Conservation (phyloP, 345 rosid species). For the Camelina neglecta region DNA sequence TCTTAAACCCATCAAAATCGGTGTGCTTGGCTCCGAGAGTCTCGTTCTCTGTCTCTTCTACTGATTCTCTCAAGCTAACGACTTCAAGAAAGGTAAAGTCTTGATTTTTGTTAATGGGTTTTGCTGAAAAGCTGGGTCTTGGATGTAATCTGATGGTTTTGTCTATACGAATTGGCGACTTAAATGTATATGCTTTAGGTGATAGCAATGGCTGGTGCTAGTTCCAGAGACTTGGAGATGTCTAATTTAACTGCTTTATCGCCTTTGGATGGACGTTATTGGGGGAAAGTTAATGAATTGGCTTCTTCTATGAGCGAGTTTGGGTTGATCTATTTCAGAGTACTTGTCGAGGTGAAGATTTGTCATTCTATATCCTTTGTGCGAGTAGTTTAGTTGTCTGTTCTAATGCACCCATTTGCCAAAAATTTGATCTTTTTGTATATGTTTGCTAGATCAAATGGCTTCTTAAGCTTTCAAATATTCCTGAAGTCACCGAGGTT, state of each 20-base stretch:
- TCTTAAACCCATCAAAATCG: conserved; percentile 37
- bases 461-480: conserved; percentile 84
- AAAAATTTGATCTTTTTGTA: neutral
- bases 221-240: conserved; percentile 57
- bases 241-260: conserved; percentile 84
- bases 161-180: conserved; percentile 10
- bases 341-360: conserved; percentile 69
- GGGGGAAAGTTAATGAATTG: conserved; percentile 84
- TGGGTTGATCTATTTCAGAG: conserved; percentile 78
- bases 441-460: conserved; percentile 64
- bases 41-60: conserved; percentile 35
- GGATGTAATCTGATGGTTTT: conserved; percentile 5
- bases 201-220: conserved; percentile 49
- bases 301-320: conserved; percentile 89
- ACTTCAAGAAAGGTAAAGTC: conserved; percentile 45
- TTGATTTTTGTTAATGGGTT: neutral
- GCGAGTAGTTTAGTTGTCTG: no score
- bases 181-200: conserved; percentile 40
- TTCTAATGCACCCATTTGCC: neutral
- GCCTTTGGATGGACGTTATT: conserved; percentile 93
- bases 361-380: no score
- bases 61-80: conserved; percentile 23
- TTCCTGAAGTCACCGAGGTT: conserved; percentile 77
- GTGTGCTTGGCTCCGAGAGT: conserved; percentile 34
- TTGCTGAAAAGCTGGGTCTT: neutral